A percentile compares a stretch with the other conserved stretches of the same genome.
phyloP scores from a whole-genome alignment of 1,284 basidiomycete species.

The Rhodotorula sp. region DNA sequence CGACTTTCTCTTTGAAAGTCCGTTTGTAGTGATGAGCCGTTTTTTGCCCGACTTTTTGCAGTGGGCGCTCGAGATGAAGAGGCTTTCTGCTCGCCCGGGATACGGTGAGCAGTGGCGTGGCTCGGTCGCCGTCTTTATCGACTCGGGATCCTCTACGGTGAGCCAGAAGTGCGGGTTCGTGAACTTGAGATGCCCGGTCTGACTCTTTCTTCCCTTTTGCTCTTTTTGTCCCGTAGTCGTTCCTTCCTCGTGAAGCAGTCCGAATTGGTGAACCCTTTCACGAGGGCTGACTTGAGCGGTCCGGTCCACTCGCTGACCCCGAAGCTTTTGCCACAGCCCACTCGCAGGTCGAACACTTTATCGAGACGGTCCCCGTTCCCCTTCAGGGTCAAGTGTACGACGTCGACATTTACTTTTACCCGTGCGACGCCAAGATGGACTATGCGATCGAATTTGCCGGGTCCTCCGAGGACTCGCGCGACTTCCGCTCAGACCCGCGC shows the following conservation, averaged over 20 bases:
- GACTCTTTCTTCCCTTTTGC: not conserved
- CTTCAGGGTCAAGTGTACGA: not conserved
- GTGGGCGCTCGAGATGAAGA: slow-evolving; percentile 1
- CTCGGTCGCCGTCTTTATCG: not conserved
- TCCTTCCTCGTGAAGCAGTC: not conserved
- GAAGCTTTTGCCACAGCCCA: not conserved
- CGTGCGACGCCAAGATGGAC: not conserved
- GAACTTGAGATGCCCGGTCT: not conserved
- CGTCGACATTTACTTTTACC: slow-evolving; percentile 3
- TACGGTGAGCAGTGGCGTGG: not conserved
- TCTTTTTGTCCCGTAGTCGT: not conserved
- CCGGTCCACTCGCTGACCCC: not conserved
- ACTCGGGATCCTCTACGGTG: not conserved
- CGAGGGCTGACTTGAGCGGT: too few relatives aligned
- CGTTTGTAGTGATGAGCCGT: not conserved
- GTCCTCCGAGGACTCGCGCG: too few relatives aligned
- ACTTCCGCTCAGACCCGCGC: not conserved
- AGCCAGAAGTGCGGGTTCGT: not conserved
- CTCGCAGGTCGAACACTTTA: not conserved
- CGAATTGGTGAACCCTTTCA: not conserved
- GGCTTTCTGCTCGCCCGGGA: not conserved
- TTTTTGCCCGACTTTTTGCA: not conserved
- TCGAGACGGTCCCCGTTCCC: not conserved
- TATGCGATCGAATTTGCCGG: not conserved
- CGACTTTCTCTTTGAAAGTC: not conserved